Percentiles rank a stretch among this genome's conserved stretches.
Evolutionary conservation across 495 filamentous ascomycete genomes (phyloP).

Genomic region (Hyaloscypha finlandica): DNA sequence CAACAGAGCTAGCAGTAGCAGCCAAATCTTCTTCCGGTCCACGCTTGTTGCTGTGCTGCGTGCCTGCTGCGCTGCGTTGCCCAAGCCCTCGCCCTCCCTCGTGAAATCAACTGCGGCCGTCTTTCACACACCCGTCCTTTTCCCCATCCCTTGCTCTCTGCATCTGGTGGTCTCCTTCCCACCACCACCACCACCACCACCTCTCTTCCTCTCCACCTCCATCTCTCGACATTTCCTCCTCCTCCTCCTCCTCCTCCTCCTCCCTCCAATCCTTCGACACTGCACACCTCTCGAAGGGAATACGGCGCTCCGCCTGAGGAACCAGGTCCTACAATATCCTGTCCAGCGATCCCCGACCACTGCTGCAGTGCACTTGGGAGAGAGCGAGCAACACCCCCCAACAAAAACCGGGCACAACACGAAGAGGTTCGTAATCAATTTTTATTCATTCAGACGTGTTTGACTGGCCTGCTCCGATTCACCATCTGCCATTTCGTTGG

Average conservation of each 20-base stretch:
- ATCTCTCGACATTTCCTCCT: neutral
- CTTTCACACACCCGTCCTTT: neutral
- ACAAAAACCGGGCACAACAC: constrained; percentile 2
- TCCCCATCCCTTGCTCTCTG: neutral
- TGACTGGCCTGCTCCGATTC: neutral
- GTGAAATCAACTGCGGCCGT: too few relatives aligned
- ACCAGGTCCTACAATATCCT: constrained; percentile 26
- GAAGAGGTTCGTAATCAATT: constrained; percentile 21
- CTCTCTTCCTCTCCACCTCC: constrained; percentile 9
- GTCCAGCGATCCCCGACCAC: constrained; percentile 1
- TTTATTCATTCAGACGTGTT: neutral
- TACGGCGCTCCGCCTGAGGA: constrained; percentile 16
- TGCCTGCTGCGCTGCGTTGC: neutral
- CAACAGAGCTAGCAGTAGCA: too few relatives aligned
- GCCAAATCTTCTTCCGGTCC: too few relatives aligned
- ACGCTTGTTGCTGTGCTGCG: too few relatives aligned
- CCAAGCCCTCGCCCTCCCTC: neutral
- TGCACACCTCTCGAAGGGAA: constrained; percentile 4
- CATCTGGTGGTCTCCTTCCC: neutral
- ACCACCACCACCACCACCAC: neutral
- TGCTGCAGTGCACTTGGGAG: neutral
- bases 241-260: neutral
- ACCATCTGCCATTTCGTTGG: neutral
- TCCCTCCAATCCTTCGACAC: neutral
- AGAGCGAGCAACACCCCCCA: constrained; percentile 1